Conservation (phyloP, 805 yeast species). For the Nakazawaea peltata region DNA sequence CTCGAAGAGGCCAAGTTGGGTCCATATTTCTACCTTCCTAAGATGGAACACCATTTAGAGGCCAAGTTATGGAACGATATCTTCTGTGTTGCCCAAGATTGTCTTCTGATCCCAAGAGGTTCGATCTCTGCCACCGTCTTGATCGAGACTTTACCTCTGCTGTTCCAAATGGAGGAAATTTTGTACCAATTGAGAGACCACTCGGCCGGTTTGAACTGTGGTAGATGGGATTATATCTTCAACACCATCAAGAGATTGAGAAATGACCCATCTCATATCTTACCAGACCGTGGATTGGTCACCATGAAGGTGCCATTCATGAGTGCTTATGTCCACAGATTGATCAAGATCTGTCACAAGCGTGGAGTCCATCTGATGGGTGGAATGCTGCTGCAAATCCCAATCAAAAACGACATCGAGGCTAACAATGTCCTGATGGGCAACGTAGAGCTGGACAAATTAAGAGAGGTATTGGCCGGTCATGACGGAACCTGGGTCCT, state of each 20-base stretch:
- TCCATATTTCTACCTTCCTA: slow-evolving; percentile 77
- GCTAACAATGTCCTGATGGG: slow-evolving; percentile 62
- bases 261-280: slow-evolving; percentile 54
- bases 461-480: slow-evolving; percentile 69
- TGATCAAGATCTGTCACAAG: slow-evolving; percentile 67
- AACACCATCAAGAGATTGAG: slow-evolving; percentile 71
- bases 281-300: slow-evolving; percentile 76
- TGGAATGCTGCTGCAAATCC: slow-evolving; percentile 87
- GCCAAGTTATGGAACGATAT: slow-evolving; percentile 81
- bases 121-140: slow-evolving; percentile 75
- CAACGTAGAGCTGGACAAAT: slow-evolving; percentile 67
- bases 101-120: slow-evolving; percentile 60
- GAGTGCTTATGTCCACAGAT: slow-evolving; percentile 66
- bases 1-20: slow-evolving; percentile 62
- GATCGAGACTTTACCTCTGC: slow-evolving; percentile 79
- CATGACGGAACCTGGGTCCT: slow-evolving; percentile 91
- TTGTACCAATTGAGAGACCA: slow-evolving; percentile 70
- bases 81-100: slow-evolving; percentile 70
- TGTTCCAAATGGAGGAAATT: slow-evolving; percentile 82
- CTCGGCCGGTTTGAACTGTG: slow-evolving; percentile 77
- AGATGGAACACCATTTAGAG: slow-evolving; percentile 81
- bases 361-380: slow-evolving; percentile 85
- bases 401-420: slow-evolving; percentile 58
- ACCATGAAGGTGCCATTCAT: slow-evolving; percentile 79
- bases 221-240: slow-evolving; percentile 86